phyloP scores from a whole-genome alignment of 108 stramenopile genomes.

The Cyclotella sp. region DNA sequence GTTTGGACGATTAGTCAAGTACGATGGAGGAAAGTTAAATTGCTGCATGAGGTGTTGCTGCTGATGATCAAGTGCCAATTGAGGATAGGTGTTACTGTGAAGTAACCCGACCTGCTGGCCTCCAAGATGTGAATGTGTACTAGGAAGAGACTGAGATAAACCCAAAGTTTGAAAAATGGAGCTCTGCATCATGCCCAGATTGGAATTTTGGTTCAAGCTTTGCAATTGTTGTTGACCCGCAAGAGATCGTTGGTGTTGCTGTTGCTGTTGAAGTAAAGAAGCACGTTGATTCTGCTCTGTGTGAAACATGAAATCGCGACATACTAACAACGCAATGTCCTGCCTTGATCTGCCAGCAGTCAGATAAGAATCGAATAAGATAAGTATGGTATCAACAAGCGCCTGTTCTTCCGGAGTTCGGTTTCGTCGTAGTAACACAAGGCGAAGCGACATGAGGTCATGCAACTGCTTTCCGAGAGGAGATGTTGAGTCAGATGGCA shows the following conservation, averaged over 20 bases:
- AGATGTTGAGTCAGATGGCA: constrained; percentile 80
- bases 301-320: constrained; percentile 68
- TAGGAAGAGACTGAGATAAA: constrained; percentile 6
- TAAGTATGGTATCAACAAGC: constrained; percentile 71
- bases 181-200: not conserved
- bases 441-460: constrained; percentile 81
- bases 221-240: constrained; percentile 6
- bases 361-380: constrained; percentile 79
- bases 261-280: constrained; percentile 9
- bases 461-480: constrained; percentile 68
- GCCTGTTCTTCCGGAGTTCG: constrained; percentile 73
- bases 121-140: not conserved
- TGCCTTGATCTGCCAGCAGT: constrained; percentile 67
- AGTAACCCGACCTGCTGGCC: not conserved
- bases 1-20: not conserved
- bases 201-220: not conserved
- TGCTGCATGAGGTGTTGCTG: constrained; percentile 11
- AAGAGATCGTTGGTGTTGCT: constrained; percentile 6
- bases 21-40: constrained; percentile 5
- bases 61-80: not conserved
- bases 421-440: constrained; percentile 67
- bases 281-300: constrained; percentile 5
- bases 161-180: constrained; percentile 8
- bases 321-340: constrained; percentile 83
- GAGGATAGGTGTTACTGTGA: not conserved